phyloP scores from a whole-genome alignment of 352 stramenopile species.

The Phytophthora europaea region DNA sequence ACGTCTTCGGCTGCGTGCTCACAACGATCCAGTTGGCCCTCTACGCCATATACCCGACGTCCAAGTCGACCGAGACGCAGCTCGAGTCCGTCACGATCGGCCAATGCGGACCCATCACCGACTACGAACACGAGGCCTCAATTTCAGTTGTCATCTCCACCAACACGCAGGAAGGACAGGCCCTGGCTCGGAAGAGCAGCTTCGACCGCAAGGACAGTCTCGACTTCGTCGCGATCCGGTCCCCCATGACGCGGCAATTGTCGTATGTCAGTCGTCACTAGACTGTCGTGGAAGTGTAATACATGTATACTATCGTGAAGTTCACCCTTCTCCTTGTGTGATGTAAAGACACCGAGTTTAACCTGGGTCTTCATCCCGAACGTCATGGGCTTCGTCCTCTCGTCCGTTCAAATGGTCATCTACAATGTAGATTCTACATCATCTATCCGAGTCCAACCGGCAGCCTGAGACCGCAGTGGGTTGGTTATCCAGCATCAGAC shows the following conservation, averaged over 20 bases:
- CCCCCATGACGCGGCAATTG: constrained; percentile 14
- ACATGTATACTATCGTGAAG: background rate
- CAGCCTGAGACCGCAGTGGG: constrained; percentile 12
- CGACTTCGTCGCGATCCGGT: constrained; percentile 29
- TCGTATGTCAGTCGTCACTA: constrained; percentile 3
- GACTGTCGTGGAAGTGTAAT: background rate
- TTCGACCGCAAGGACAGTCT: constrained; percentile 24
- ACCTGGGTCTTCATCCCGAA: constrained; percentile 55
- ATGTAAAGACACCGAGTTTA: background rate
- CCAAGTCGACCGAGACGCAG: constrained; percentile 19
- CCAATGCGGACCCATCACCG: constrained; percentile 3
- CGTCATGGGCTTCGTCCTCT: constrained; percentile 42
- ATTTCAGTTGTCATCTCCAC: constrained; percentile 31
- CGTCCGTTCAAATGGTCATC: constrained; percentile 31
- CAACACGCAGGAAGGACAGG: background rate
- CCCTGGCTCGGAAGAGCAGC: constrained; percentile 22
- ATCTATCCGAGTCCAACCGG: constrained; percentile 33
- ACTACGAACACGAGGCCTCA: constrained; percentile 25
- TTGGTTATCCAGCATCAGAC: constrained; percentile 17
- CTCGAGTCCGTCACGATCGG: constrained; percentile 16
- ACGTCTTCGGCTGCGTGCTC: constrained; percentile 43
- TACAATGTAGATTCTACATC: no score
- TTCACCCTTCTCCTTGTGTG: no score
- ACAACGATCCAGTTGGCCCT: constrained; percentile 36
- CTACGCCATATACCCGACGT: constrained; percentile 38